Evolutionary conservation across 2,329 filamentous ascomycete genomes (phyloP), one percentile per base, ranked within the genome.

Genomic region (Fusarium floridanum): DNA sequence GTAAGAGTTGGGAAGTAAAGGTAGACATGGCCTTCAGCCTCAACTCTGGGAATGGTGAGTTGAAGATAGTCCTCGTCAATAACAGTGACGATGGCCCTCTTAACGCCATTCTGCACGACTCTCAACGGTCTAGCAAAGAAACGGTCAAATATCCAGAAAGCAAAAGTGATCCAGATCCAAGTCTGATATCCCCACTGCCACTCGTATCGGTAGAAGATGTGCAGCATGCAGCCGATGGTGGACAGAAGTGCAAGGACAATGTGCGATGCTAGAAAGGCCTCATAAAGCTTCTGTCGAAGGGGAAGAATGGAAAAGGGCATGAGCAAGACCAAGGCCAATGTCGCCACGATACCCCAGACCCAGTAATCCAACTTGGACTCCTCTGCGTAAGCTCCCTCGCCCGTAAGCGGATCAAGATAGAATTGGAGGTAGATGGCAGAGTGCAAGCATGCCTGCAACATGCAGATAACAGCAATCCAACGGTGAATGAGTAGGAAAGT

Each of bases 401-500:
- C 36, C 1, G 34, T 60, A 7, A 55, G 27, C 14, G 50, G 50
- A 29, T 55, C 50, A 5, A 55, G 50, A 6, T 60, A 60, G 36
- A 39, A 60, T 16, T 39, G 34, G 2, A 60, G 16, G 20, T 39
- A 29, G 20, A 60, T 60, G 22, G 36, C 36, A 11, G 82, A 84
- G 78, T 89, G 87, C 0, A 88, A 36, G 17, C 84, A 75, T 5
- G 83, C 84, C 57, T 89, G 82, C 1, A 88, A 45, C 2, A 83
- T 82, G 50, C 80, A 83, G 12, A 88, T 78, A 39, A 81, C 76
- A 2, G 85, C 86, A 5, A 86, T 79, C 85, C 85, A 88, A n/a
- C 86, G 84, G 75, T 89, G 87, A 0, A 88, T 77, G 2, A 88
- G 75, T 8, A 88, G 64, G 70, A 81, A 88, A 1, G 87, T 88